Percentiles rank a stretch among this genome's conserved stretches.
Conservation (phyloP, 257 asterid genomes). For the Fraxinus americana region DNA sequence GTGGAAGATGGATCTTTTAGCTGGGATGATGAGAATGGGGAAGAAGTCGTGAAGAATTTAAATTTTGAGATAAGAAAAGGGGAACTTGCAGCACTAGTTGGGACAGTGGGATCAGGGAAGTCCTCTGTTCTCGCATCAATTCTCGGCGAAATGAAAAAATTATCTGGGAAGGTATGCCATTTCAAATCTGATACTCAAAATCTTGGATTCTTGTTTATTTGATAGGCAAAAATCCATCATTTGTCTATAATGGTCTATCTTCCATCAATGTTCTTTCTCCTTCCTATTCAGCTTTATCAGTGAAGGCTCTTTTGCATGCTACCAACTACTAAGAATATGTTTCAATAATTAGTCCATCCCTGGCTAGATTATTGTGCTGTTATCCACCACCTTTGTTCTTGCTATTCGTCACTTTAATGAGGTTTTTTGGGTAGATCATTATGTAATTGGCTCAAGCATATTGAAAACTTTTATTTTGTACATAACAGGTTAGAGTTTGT, state of each 20-base stretch:
- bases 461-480: background rate
- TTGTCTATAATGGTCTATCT: background rate
- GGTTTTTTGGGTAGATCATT: background rate
- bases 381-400: background rate
- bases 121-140: conserved; percentile 83
- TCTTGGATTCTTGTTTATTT: background rate
- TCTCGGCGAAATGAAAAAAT: conserved; percentile 92
- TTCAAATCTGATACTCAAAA: background rate
- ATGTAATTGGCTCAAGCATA: background rate
- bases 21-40: conserved; percentile 83
- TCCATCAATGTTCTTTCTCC: background rate
- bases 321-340: background rate
- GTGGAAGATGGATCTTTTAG: conserved; percentile 65
- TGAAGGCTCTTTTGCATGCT: background rate
- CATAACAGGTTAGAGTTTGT: conserved; percentile 66
- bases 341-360: background rate
- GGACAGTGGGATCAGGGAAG: conserved; percentile 96
- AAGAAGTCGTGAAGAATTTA: conserved; percentile 52
- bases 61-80: conserved; percentile 67
- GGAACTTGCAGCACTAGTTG: conserved; percentile 80
- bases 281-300: background rate
- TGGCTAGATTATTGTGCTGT: too few species aligned
- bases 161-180: conserved; percentile 72
- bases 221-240: background rate
- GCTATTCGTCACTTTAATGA: background rate